These are phyloP conservation scores for Cylindrotheca fusiformis DNA, from an alignment of 108 stramenopile genomes.

Conservation along the genomic window DNA sequence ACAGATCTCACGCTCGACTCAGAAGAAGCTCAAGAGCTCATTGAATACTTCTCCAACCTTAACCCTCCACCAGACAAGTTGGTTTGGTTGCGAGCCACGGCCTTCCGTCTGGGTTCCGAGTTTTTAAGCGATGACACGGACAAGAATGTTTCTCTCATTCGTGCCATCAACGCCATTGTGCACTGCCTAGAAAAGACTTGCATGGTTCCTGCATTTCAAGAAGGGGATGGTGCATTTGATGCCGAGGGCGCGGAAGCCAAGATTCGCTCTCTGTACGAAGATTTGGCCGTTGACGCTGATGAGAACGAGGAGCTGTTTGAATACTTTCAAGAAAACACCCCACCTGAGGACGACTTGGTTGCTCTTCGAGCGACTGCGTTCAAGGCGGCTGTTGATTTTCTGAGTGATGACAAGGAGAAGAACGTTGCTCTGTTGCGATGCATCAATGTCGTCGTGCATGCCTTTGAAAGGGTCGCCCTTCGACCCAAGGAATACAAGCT, in stretches of 20 bases:
- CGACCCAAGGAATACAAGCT: slow-evolving; percentile 30
- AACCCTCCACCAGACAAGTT: slow-evolving; percentile 64
- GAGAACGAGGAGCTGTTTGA: slow-evolving; percentile 34
- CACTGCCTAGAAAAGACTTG: slow-evolving; percentile 56
- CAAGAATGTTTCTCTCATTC: slow-evolving; percentile 50
- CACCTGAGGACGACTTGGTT: slow-evolving; percentile 47
- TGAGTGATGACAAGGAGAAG: slow-evolving; percentile 47
- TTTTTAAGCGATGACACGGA: slow-evolving; percentile 54
- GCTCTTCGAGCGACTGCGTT: slow-evolving; percentile 55
- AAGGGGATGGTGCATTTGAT: slow-evolving; percentile 30
- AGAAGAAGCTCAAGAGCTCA: slow-evolving; percentile 39
- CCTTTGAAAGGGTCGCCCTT: slow-evolving; percentile 48
- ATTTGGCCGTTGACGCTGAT: slow-evolving; percentile 39
- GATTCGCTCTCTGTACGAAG: slow-evolving; percentile 24
- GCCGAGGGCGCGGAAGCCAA: slow-evolving; percentile 27
- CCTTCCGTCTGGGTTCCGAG: slow-evolving; percentile 61
- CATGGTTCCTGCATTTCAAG: slow-evolving; percentile 32
- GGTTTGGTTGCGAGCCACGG: slow-evolving; percentile 60
- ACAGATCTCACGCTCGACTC: slow-evolving; percentile 33
- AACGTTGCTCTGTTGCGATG: slow-evolving; percentile 53
- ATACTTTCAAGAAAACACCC: slow-evolving; percentile 34
- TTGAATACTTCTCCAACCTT: slow-evolving; percentile 25
- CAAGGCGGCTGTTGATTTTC: slow-evolving; percentile 50
- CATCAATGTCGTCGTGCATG: slow-evolving; percentile 67
- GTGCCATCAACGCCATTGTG: slow-evolving; percentile 60